Evolutionary conservation across 148 eudicot genomes (phyloP).

Genomic region (Linanthus parryae): DNA sequence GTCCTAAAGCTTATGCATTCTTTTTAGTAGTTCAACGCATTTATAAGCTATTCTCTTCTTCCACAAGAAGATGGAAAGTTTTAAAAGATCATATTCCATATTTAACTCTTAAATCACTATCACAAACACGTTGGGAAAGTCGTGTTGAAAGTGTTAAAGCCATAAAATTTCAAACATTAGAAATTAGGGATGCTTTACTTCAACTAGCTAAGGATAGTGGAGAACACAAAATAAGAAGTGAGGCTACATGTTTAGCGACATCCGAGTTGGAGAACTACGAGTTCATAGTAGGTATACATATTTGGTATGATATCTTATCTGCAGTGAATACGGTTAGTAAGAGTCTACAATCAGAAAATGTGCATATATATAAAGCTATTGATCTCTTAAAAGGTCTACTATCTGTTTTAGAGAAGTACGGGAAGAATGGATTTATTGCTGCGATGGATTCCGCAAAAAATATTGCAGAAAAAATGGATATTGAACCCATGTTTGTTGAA

Average conservation of each 20-base stretch:
- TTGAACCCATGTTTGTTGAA: no score
- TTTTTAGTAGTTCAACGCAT: slow-evolving; percentile 6
- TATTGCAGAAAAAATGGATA: no score
- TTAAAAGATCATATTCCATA: slow-evolving; percentile 1
- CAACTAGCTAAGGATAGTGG: no score
- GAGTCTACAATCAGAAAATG: not conserved
- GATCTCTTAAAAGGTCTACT: not conserved
- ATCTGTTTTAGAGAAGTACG: not conserved
- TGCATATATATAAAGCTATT: not conserved
- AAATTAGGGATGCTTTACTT: slow-evolving; percentile 8
- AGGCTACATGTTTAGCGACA: slow-evolving; percentile 17
- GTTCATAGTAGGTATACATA: not conserved
- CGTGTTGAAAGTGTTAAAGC: slow-evolving; percentile 7
- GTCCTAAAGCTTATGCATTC: not conserved
- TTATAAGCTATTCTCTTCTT: not conserved
- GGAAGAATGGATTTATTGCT: not conserved
- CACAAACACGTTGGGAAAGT: slow-evolving; percentile 8
- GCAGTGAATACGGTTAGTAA: no score
- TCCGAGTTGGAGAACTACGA: slow-evolving; percentile 21
- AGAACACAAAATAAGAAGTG: slow-evolving; percentile 13
- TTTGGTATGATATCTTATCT: slow-evolving; percentile 11
- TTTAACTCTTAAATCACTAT: slow-evolving; percentile 3
- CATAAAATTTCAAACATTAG: not conserved
- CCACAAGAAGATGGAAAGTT: slow-evolving; percentile 4
- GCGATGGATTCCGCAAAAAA: no score